A percentile compares a stretch with the other conserved stretches of the same genome.
These are phyloP conservation scores for Butyriboletus loyo DNA, from an alignment of 768 basidiomycete species.

Conservation along the genomic window DNA sequence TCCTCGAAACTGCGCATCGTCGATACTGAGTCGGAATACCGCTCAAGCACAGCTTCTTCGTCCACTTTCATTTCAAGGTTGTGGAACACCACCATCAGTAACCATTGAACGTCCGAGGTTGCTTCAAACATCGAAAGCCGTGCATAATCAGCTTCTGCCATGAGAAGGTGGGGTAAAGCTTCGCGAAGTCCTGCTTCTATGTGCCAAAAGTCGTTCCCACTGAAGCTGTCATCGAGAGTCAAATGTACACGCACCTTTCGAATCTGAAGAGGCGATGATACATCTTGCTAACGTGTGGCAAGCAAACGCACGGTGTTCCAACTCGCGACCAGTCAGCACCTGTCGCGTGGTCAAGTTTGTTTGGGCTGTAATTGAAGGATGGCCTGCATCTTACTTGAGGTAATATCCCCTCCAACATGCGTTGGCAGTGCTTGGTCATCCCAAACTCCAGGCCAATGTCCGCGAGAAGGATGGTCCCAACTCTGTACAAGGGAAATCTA, in stretches of 20 bases:
- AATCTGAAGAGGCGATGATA: constrained; percentile 56
- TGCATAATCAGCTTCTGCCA: constrained; percentile 65
- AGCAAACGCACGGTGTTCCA: constrained; percentile 74
- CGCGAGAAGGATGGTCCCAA: constrained; percentile 68
- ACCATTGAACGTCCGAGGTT: constrained; percentile 66
- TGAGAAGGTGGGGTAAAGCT: constrained; percentile 57
- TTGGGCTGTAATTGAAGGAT: neutral
- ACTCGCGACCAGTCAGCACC: constrained; percentile 68
- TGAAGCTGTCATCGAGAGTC: neutral
- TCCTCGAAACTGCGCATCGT: constrained; percentile 42
- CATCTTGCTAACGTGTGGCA: constrained; percentile 75
- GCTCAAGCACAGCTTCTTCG: constrained; percentile 51
- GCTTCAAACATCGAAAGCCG: constrained; percentile 57
- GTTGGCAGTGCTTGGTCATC: constrained; percentile 61
- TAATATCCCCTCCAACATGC: constrained; percentile 73
- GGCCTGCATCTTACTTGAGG: constrained; percentile 57
- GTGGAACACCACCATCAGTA: constrained; percentile 68
- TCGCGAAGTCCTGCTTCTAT: constrained; percentile 43
- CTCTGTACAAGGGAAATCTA: constrained; percentile 63
- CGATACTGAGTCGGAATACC: constrained; percentile 46
- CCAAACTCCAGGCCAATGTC: constrained; percentile 78
- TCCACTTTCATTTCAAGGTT: constrained; percentile 56
- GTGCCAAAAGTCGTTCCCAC: constrained; percentile 14
- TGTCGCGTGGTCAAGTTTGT: constrained; percentile 24
- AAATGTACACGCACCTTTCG: constrained; percentile 37